A percentile compares a stretch with the other conserved stretches of the same genome.
phyloP scores from a whole-genome alignment of 208 protist genomes.

The Leishmania braziliensis region DNA sequence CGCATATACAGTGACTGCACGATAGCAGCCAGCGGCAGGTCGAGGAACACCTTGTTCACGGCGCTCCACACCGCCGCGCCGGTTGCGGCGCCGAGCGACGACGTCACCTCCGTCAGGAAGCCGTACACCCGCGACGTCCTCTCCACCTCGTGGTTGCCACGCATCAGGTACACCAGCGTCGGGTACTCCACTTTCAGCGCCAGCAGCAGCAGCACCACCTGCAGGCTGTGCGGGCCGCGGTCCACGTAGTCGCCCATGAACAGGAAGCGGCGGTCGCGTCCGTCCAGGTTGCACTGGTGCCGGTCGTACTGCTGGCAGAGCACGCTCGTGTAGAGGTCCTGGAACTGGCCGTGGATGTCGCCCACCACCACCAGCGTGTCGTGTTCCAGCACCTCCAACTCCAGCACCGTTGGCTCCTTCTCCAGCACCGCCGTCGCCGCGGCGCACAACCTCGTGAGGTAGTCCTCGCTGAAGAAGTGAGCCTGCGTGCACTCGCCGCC shows the following conservation, averaged over 20 bases:
- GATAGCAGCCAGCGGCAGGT: slow-evolving; percentile 76
- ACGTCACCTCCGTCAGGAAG: slow-evolving; percentile 57
- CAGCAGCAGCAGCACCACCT: slow-evolving; percentile 74
- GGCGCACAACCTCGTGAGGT: slow-evolving; percentile 41
- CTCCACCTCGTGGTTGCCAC: slow-evolving; percentile 89
- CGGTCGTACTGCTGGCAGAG: slow-evolving; percentile 67
- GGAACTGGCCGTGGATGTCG: slow-evolving; percentile 84
- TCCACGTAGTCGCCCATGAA: slow-evolving; percentile 99
- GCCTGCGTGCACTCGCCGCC: slow-evolving; percentile 3
- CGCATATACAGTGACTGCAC: slow-evolving; percentile 71
- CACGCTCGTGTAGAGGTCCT: slow-evolving; percentile 65
- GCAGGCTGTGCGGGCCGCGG: slow-evolving; percentile 52
- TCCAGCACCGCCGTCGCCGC: slow-evolving; percentile 40
- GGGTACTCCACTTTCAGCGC: slow-evolving; percentile 87
- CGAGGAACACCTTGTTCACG: slow-evolving; percentile 77
- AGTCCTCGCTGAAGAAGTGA: slow-evolving; percentile 31
- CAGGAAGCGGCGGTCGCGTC: slow-evolving; percentile 64
- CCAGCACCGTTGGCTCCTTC: slow-evolving; percentile 41
- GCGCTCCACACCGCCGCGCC: slow-evolving; percentile 61
- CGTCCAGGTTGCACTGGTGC: slow-evolving; percentile 30
- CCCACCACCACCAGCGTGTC: slow-evolving; percentile 81
- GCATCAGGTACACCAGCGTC: slow-evolving; percentile 70
- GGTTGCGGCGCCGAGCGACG: slow-evolving; percentile 42
- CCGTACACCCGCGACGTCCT: slow-evolving; percentile 78
- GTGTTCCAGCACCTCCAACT: slow-evolving; percentile 32